Conservation (phyloP, 2,329 filamentous ascomycete species). For the Shiraia sp. region DNA sequence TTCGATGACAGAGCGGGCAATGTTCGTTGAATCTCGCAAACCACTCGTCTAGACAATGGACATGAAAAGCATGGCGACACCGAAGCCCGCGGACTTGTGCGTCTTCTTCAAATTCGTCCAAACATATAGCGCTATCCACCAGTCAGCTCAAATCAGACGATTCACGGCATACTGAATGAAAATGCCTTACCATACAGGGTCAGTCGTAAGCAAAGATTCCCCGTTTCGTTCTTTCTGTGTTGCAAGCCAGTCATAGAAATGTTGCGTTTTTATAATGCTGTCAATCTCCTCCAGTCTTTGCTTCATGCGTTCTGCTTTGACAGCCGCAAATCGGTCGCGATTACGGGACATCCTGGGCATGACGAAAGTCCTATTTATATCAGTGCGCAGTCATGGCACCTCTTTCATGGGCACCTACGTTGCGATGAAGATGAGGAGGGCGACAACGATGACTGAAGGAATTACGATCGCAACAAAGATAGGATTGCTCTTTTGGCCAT, state of each 20-base stretch:
- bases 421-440: conserved; percentile 33
- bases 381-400: neutral
- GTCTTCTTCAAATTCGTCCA: conserved; percentile 39
- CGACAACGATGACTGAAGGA: conserved; percentile 35
- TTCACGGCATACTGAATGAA: no score
- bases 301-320: conserved; percentile 27
- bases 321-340: conserved; percentile 11
- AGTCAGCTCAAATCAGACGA: no score
- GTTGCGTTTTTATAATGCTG: conserved; percentile 33
- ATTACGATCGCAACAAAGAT: conserved; percentile 37
- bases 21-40: conserved; percentile 42
- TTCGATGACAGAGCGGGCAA: conserved; percentile 44
- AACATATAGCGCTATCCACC: conserved; percentile 38
- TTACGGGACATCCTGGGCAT: conserved; percentile 18
- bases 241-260: conserved; percentile 39
- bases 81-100: conserved; percentile 40
- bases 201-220: conserved; percentile 13
- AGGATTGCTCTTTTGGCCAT: conserved; percentile 12
- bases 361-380: conserved; percentile 25
- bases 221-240: conserved; percentile 27
- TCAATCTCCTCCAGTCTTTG: conserved; percentile 38
- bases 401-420: conserved; percentile 23
- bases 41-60: conserved; percentile 44
- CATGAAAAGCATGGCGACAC: conserved; percentile 44
- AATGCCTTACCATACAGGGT: conserved; percentile 31